Evolutionary conservation across 208 protist species (phyloP).

Genomic region (Trypanosoma conorhini): DNA sequence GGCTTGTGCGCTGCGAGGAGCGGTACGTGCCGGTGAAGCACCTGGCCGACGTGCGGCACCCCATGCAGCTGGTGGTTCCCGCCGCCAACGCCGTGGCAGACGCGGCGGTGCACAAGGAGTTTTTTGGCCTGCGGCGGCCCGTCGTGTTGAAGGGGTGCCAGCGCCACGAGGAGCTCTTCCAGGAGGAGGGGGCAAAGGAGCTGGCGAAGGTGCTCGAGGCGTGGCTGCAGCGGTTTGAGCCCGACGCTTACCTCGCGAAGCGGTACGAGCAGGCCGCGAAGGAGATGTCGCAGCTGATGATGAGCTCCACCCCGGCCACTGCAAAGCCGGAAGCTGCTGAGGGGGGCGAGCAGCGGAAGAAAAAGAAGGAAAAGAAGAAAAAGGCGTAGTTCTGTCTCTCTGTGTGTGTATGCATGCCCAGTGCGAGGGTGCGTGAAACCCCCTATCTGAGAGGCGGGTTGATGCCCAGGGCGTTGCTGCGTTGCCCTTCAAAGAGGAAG

Average conservation of each 20-base stretch:
- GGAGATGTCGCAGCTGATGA: slow-evolving; percentile 77
- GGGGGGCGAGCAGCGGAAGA: slow-evolving; percentile 48
- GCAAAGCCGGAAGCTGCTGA: slow-evolving; percentile 16
- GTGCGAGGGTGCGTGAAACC: not conserved
- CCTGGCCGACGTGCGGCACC: slow-evolving; percentile 65
- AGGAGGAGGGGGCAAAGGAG: slow-evolving; percentile 45
- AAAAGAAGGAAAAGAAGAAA: slow-evolving; percentile 85
- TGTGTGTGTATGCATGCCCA: not conserved
- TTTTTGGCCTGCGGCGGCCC: slow-evolving; percentile 66
- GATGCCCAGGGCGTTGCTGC: too few species aligned
- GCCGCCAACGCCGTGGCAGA: slow-evolving; percentile 45
- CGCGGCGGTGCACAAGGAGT: slow-evolving; percentile 68
- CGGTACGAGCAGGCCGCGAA: slow-evolving; percentile 80
- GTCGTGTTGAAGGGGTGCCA: slow-evolving; percentile 62
- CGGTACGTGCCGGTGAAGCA: slow-evolving; percentile 66
- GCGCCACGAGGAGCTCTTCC: slow-evolving; percentile 58
- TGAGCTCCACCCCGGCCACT: slow-evolving; percentile 31
- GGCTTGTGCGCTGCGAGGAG: slow-evolving; percentile 55
- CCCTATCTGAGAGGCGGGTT: not conserved
- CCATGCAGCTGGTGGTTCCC: slow-evolving; percentile 79
- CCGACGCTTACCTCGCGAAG: slow-evolving; percentile 60
- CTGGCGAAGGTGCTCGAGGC: slow-evolving; percentile 52
- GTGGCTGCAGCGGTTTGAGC: slow-evolving; percentile 87
- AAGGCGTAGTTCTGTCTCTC: slow-evolving; percentile 57
- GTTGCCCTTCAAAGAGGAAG: too few species aligned